phyloP scores from a whole-genome alignment of 768 basidiomycete species.

The Pleurotus tuber-regium region DNA sequence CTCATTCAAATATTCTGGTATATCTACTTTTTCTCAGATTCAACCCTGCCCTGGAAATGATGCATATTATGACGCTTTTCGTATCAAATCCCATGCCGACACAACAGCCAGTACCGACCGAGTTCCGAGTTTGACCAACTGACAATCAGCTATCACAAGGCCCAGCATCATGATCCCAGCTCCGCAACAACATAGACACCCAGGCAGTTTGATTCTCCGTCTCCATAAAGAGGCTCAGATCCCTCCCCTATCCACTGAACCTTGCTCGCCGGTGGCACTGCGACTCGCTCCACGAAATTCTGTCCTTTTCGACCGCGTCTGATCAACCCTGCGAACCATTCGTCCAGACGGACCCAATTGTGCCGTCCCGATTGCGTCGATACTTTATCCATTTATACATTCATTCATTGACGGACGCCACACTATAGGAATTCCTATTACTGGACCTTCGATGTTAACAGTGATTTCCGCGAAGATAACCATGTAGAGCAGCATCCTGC shows the following conservation, averaged over 20 bases:
- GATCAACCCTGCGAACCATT: not conserved
- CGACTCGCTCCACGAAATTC: not conserved
- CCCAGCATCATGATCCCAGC: no score
- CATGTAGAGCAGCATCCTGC: slow-evolving; percentile 4
- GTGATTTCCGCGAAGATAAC: slow-evolving; percentile 1
- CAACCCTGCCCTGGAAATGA: slow-evolving; percentile 1
- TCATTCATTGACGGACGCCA: slow-evolving; percentile 6
- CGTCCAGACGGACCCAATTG: slow-evolving; percentile 1
- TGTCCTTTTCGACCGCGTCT: not conserved
- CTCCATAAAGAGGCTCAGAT: not conserved
- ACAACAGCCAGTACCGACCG: slow-evolving; percentile 5
- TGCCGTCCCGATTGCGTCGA: slow-evolving; percentile 4
- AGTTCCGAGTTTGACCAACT: slow-evolving; percentile 8
- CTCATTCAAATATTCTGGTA: no score
- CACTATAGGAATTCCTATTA: not conserved
- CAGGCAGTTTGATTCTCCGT: slow-evolving; percentile 8
- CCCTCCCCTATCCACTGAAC: not conserved
- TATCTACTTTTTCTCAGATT: not conserved
- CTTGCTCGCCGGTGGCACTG: not conserved
- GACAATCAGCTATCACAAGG: slow-evolving; percentile 8
- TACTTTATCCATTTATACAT: not conserved
- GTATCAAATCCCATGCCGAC: slow-evolving; percentile 9
- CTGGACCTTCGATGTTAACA: not conserved
- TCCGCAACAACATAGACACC: slow-evolving; percentile 1
- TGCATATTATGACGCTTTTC: slow-evolving; percentile 5